These are phyloP conservation scores for Nicotiana paniculata DNA, from an alignment of 257 asterid species.

Conservation along the genomic window DNA sequence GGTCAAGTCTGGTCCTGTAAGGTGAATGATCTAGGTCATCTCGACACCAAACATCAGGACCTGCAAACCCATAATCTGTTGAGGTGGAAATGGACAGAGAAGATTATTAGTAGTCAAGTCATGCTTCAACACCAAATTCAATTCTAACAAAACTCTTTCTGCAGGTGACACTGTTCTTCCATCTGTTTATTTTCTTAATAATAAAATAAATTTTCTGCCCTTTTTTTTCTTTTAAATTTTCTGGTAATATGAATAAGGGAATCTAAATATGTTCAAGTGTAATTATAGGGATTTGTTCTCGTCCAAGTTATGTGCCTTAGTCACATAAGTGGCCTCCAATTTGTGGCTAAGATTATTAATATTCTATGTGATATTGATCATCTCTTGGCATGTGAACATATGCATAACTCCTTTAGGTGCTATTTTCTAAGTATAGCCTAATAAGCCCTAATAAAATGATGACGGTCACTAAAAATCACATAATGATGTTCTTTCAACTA, in stretches of 20 bases:
- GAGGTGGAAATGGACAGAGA: constrained; percentile 16
- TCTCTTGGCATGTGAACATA: neutral
- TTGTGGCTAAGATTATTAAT: too few relatives aligned
- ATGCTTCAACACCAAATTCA: constrained; percentile 8
- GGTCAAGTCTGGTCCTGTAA: constrained; percentile 22
- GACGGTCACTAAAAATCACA: too few relatives aligned
- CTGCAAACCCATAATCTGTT: constrained; percentile 38
- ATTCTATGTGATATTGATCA: neutral
- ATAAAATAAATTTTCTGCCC: neutral
- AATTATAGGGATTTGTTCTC: too few relatives aligned
- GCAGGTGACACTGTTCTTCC: too few relatives aligned
- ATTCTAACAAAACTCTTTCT: neutral
- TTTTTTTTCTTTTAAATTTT: too few relatives aligned
- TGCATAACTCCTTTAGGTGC: neutral
- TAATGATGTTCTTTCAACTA: too few relatives aligned
- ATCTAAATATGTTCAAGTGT: too few relatives aligned
- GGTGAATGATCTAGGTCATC: constrained; percentile 33
- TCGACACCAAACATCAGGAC: constrained; percentile 43
- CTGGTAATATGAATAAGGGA: too few relatives aligned
- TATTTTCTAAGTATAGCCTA: neutral
- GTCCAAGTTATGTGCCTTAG: too few relatives aligned
- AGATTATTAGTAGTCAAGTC: constrained; percentile 15
- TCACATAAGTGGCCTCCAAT: too few relatives aligned
- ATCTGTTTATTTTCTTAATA: too few relatives aligned
- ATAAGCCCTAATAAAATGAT: too few relatives aligned